Evolutionary conservation across 1,284 basidiomycete genomes (phyloP).

Genomic region (Anthracocystis setariae): DNA sequence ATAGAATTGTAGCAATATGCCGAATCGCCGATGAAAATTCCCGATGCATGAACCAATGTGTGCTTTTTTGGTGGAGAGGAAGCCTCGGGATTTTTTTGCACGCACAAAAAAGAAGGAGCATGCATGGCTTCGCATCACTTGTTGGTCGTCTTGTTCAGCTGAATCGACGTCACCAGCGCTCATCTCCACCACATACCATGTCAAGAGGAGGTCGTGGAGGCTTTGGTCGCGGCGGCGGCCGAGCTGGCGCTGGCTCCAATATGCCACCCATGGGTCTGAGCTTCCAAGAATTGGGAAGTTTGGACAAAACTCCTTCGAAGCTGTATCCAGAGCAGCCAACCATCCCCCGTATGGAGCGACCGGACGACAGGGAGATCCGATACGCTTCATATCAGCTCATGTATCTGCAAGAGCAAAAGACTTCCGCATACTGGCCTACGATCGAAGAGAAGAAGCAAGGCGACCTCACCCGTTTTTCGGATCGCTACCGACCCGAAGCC

Average conservation of each 20-base stretch:
- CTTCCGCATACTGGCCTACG: slow-evolving; percentile 48
- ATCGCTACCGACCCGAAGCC: slow-evolving; percentile 57
- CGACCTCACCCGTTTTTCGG: slow-evolving; percentile 58
- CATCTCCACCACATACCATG: slow-evolving; percentile 28
- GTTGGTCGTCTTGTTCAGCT: no score
- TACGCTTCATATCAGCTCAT: slow-evolving; percentile 52
- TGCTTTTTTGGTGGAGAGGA: not conserved
- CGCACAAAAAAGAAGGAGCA: not conserved
- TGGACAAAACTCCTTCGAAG: slow-evolving; percentile 55
- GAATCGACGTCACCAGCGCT: no score
- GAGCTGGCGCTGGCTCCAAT: slow-evolving; percentile 34
- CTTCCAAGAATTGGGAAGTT: slow-evolving; percentile 45
- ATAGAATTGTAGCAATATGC: no score
- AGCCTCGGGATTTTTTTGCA: not conserved
- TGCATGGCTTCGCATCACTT: slow-evolving; percentile 1
- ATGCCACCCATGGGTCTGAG: slow-evolving; percentile 47
- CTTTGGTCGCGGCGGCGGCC: slow-evolving; percentile 47
- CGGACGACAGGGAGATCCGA: slow-evolving; percentile 44
- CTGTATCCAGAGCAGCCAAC: slow-evolving; percentile 45
- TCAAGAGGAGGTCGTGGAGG: slow-evolving; percentile 46
- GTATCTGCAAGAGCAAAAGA: slow-evolving; percentile 51
- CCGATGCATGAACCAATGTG: not conserved
- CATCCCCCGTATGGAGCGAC: slow-evolving; percentile 38
- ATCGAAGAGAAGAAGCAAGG: slow-evolving; percentile 44
- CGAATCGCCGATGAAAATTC: not conserved